Base-by-base conservation (phyloP, 2,329 filamentous ascomycete genomes). In the Bipolaris gigantea region DNA sequence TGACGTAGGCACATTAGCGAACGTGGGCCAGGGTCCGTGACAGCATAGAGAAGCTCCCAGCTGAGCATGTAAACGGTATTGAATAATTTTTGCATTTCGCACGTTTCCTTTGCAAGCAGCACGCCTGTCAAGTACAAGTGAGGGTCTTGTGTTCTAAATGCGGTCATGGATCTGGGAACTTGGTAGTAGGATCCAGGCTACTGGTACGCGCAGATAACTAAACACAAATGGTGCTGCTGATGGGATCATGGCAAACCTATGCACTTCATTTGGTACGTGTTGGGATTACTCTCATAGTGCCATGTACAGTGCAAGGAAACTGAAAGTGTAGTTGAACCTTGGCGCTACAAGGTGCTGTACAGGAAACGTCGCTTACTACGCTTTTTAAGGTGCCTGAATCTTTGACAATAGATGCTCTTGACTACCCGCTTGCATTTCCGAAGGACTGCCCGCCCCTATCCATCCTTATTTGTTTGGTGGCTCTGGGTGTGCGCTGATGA, bases 401-500 rank as follows among this genome's bases (percentile, higher is more conserved):
- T 33, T 49, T 36, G 16, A 34, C 21, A 49, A 18, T 10, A 23
- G 18, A 30, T 38, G 15, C 5, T 30, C 15, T 10, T 33, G 15
- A 41, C 23, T 42, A 46, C 30, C 40, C 39, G 16, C 36, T 32
- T 36, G 21, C 32, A 32, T 19, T 11, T 33, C 38, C 23, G 21
- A 23, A 25, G 8, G 21, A 7, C 39, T 38, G 19, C 36, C 16
- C 46, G 16, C 25, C 9, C 25, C 10, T 4, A 27, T 5, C 27
- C 30, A 58, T 60, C 5, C 53, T 52, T 60, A 56, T 43, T 55
- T 58, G 53, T 81, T 78, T 30, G 84, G 84, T 33, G 84, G 82
- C 60, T 89, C 83, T 13, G 92, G 89, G 76, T 91, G 87, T 60
- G 93, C 88, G 60, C 93, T 87, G 63, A 90, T 88, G 34, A 97